Base-by-base conservation (phyloP, 2,329 filamentous ascomycete genomes). In the Ampelomyces quisqualis region DNA sequence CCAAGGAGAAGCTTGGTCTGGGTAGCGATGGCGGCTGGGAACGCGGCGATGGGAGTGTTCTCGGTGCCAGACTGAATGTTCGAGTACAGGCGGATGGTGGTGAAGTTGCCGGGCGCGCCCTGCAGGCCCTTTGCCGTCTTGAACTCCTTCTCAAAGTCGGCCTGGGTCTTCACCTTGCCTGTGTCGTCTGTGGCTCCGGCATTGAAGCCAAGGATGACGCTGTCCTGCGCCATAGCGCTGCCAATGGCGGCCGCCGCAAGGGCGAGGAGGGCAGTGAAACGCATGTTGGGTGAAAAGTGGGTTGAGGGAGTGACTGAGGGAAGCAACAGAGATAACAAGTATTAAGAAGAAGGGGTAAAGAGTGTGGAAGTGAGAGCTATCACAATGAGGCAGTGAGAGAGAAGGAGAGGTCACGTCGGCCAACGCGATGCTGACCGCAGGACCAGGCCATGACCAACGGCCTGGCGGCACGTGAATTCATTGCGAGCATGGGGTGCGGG, bases 61-160 rank as follows among this genome's bases (percentile, higher is more conserved):
- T 77, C 68, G 4, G 84, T 83, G 50, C 79, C 80, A 20, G 69
- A 78, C 76, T 89, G 85, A 36, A 85, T 74, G 76, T 81, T 88
- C 56, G 85, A 88, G 71, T 85, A 89, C 19, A 88, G 75, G 46
- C 85, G 81, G 34, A 82, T 84, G 43, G 79, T 82, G 57, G 72
- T 84, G 74, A 86, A 88, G 36, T 79, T 80, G 15, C 75, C 71
- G 24, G 84, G 71, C 26, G 84, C 80, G 35, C 82, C 82, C 21
- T 75, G 70, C 7, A 90, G 79, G 37, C 71, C 73, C 53, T 81
- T 75, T 9, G 85, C 84, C 1, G 77, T 72, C 53, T 74, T 77
- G 76, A 88, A 88, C 69, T 86, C 79, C 56, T 75, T 70, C 72
- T 86, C 80, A 67, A 85, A 90, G 59, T 87, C 82, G 3, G 75